Evolutionary conservation across 345 rosid genomes (phyloP).

Genomic region (Euphorbia tirucalli): DNA sequence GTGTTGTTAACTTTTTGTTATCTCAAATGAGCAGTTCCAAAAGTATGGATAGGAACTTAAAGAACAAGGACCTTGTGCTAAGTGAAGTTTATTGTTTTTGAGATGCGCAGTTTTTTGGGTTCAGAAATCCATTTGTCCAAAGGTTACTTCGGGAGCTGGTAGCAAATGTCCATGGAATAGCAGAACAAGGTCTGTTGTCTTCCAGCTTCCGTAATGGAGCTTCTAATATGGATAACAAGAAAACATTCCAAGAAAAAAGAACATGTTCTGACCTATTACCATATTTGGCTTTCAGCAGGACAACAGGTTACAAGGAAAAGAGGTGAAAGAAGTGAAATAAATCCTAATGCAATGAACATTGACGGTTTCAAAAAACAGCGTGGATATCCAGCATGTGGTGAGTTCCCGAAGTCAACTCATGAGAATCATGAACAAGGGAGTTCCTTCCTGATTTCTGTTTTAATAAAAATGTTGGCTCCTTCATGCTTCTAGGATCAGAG

Average conservation of each 20-base stretch:
- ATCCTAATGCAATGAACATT: slow-evolving; percentile 22
- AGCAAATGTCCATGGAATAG: slow-evolving; percentile 52
- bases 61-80: slow-evolving; percentile 5
- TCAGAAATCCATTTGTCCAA: slow-evolving; percentile 71
- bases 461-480: slow-evolving; percentile 28
- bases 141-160: slow-evolving; percentile 82
- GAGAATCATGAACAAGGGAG: slow-evolving; percentile 24
- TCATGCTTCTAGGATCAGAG: slow-evolving; percentile 24
- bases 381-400: slow-evolving; percentile 15
- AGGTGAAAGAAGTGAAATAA: slow-evolving; percentile 40
- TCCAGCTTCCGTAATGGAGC: slow-evolving; percentile 43
- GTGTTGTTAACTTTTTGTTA: neutral
- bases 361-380: slow-evolving; percentile 43
- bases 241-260: slow-evolving; percentile 21
- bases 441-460: slow-evolving; percentile 24
- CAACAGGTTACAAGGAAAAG: slow-evolving; percentile 54
- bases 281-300: slow-evolving; percentile 32
- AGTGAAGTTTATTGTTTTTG: slow-evolving; percentile 17
- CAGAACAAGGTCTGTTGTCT: slow-evolving; percentile 34
- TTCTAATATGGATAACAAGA: slow-evolving; percentile 28
- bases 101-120: slow-evolving; percentile 79
- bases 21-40: neutral
- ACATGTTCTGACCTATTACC: slow-evolving; percentile 40
- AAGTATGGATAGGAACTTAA: neutral
- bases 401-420: slow-evolving; percentile 20